Evolutionary conservation across 129 eudicot species (phyloP).

Genomic region (Rutidosis leptorrhynchoides): DNA sequence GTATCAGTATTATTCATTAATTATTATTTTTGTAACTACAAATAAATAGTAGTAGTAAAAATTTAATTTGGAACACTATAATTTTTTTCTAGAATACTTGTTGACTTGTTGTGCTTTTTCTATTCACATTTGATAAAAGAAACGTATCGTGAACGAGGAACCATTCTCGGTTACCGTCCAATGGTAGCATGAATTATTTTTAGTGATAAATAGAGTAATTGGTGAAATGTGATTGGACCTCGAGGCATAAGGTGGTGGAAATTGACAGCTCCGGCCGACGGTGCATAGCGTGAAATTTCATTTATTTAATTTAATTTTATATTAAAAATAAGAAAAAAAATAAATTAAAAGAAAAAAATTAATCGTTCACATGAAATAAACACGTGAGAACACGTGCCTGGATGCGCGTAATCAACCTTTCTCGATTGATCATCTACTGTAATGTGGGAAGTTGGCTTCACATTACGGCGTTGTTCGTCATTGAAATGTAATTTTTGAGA

Average conservation of each 20-base stretch:
- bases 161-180: constrained; percentile 23
- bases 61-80: not conserved
- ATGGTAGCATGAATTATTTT: constrained; percentile 15
- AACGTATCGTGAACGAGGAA: constrained; percentile 8
- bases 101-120: not conserved
- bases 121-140: not conserved
- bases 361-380: constrained; percentile 41
- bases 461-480: not conserved
- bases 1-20: not conserved
- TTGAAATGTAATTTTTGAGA: not conserved
- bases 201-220: constrained; percentile 2
- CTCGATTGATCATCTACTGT: not conserved
- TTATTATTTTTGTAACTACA: not conserved
- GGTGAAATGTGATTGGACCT: constrained; percentile 34
- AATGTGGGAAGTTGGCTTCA: constrained; percentile 9
- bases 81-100: not conserved
- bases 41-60: not conserved
- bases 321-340: no score
- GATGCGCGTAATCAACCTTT: constrained; percentile 21
- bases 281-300: constrained; percentile 15
- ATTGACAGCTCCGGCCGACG: constrained; percentile 45
- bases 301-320: no score
- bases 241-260: constrained; percentile 44
- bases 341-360: not conserved
- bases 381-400: constrained; percentile 54